Evolutionary conservation across 306 rosid genomes (phyloP), one percentile per base, ranked within the genome.

Genomic region (Benincasa hispida): DNA sequence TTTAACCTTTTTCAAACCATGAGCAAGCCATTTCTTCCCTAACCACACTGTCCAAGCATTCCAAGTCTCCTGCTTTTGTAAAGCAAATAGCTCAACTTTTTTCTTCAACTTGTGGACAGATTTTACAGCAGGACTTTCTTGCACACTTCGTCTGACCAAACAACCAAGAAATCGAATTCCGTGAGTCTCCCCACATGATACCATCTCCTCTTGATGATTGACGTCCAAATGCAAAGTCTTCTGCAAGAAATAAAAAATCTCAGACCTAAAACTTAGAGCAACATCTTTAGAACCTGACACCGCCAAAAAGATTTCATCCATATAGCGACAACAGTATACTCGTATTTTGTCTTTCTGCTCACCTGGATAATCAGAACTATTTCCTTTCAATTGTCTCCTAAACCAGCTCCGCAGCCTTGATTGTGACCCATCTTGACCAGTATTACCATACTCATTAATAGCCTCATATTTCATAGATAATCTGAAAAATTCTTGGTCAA

Each of bases 1-100:
- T 80, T 93, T 93, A 10, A 93, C 92, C 84, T 89, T 93, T 89
- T 89, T 91, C 86, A 93, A 86, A 85, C 92, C 98, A 83, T 89
- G 91, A 65, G 91, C 97, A 32, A 91, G 56, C 96, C 98, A 93
- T 82, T 93, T 93, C 91, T 87, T 93, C 74, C 98, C 98, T 8
- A 93, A 81, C 78, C 90, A 85, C 45, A 72, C 62, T 0, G 91
- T 91, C 84, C 93, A 88, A 19, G 78, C 79, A 87, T 88, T 79
- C 98, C 97, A 91, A 32, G 87, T 89, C 76, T 89, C 97, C 72
- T 87, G 80, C 80, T 83, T 93, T 72, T 93, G 98, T 79, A 76
- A 24, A 50, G 90, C 86, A 84, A 93, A 89, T 58, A 93, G 65
- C 85, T 88, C 90, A 37, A 91, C 78, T 78, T 91, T 93, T 79